These are phyloP conservation scores for Cladosporium sp. DNA, from an alignment of 2,329 filamentous ascomycete species.

Conservation along the genomic window DNA sequence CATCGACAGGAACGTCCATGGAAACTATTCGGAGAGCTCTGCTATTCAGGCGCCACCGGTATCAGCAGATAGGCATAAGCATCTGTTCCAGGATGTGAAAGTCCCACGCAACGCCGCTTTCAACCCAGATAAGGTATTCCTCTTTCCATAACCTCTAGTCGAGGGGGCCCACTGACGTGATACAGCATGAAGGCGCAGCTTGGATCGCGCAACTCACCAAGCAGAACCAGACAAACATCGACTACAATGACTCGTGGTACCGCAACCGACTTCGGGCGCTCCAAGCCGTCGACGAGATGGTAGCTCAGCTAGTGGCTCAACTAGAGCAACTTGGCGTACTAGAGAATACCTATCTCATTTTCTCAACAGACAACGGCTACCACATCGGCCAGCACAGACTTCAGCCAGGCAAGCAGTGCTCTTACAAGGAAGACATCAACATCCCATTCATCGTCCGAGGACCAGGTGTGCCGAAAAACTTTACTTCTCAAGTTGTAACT, in stretches of 20 bases:
- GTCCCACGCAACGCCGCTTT: constrained; percentile 63
- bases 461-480: constrained; percentile 29
- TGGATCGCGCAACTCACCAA: constrained; percentile 44
- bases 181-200: constrained; percentile 38
- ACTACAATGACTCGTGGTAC: constrained; percentile 52
- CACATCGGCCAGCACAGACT: constrained; percentile 37
- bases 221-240: constrained; percentile 45
- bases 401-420: constrained; percentile 35
- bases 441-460: constrained; percentile 36
- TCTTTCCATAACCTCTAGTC: not conserved
- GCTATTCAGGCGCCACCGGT: constrained; percentile 1
- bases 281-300: constrained; percentile 53
- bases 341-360: constrained; percentile 45
- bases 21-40: constrained; percentile 4
- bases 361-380: constrained; percentile 38
- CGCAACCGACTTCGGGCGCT: constrained; percentile 47
- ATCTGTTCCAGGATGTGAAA: constrained; percentile 57
- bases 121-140: constrained; percentile 48
- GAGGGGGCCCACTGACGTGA: not conserved
- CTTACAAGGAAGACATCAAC: constrained; percentile 37
- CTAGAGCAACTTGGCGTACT: constrained; percentile 40
- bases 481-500: constrained; percentile 30
- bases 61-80: constrained; percentile 41
- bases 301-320: constrained; percentile 41
- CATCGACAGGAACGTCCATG: constrained; percentile 6